A percentile compares a stretch with the other conserved stretches of the same genome.
Conservation (phyloP, 1,284 basidiomycete genomes). For the Cutaneotrichosporon cavernicola region DNA sequence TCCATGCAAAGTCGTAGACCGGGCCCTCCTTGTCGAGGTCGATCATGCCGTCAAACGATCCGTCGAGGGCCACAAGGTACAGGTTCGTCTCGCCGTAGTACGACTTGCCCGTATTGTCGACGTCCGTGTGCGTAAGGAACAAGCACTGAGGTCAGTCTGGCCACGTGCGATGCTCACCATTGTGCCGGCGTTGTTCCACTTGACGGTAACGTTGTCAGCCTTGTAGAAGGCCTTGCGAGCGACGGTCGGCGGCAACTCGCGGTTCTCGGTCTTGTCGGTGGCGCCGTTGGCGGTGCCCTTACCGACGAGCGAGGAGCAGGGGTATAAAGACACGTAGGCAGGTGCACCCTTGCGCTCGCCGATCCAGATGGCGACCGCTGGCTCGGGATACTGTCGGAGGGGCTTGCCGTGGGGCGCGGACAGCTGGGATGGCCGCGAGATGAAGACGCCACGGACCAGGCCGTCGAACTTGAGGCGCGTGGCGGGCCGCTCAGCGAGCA, state of each 20-base stretch:
- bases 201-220: slow-evolving; percentile 88
- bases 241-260: slow-evolving; percentile 47
- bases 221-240: slow-evolving; percentile 91
- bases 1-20: slow-evolving; percentile 96
- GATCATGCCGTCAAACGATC: slow-evolving; percentile 90
- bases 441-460: slow-evolving; percentile 46
- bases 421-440: slow-evolving; percentile 40
- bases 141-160: slow-evolving; percentile 64
- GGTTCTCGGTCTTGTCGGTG: slow-evolving; percentile 62
- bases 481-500: slow-evolving; percentile 37
- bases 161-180: slow-evolving; percentile 42
- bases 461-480: slow-evolving; percentile 47
- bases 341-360: slow-evolving; percentile 97
- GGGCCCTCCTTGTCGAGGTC: slow-evolving; percentile 95
- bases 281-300: slow-evolving; percentile 38
- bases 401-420: slow-evolving; percentile 39
- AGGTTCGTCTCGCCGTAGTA: slow-evolving; percentile 98
- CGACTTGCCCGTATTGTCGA: slow-evolving; percentile 94
- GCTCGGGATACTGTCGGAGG: slow-evolving; percentile 35
- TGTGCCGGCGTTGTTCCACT: slow-evolving; percentile 89
- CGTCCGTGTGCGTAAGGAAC: slow-evolving; percentile 90
- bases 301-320: slow-evolving; percentile 63
- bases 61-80: slow-evolving; percentile 90
- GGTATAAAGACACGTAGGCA: slow-evolving; percentile 81
- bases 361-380: slow-evolving; percentile 76